Evolutionary conservation across 2,329 filamentous ascomycete genomes (phyloP).

Genomic region (Fusarium sacchari): DNA sequence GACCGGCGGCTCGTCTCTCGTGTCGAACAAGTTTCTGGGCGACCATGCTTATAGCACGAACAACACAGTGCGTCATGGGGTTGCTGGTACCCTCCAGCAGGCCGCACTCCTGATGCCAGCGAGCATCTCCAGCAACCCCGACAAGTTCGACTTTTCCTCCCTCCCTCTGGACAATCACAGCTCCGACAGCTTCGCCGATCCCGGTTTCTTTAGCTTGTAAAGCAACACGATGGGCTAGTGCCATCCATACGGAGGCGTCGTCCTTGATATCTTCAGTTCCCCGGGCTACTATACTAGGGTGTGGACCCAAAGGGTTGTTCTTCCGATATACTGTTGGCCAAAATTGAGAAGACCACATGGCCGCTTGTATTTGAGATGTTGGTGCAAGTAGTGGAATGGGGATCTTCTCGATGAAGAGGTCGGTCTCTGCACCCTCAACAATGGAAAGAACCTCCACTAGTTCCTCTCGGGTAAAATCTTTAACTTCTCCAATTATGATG

Average conservation of each 20-base stretch:
- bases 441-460: constrained; percentile 59
- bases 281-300: constrained; percentile 77
- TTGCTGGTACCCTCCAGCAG: constrained; percentile 66
- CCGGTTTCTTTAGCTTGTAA: constrained; percentile 65
- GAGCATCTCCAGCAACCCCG: constrained; percentile 79
- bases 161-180: constrained; percentile 76
- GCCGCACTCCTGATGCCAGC: constrained; percentile 68
- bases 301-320: constrained; percentile 86
- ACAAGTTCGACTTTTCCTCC: constrained; percentile 66
- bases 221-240: constrained; percentile 72
- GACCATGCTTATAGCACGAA: constrained; percentile 85
- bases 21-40: constrained; percentile 72
- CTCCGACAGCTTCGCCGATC: constrained; percentile 76
- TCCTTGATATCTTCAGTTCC: constrained; percentile 74
- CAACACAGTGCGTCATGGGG: constrained; percentile 79
- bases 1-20: constrained; percentile 56
- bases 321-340: constrained; percentile 90
- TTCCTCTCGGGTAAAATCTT: constrained; percentile 63
- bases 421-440: constrained; percentile 62
- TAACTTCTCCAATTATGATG: constrained; percentile 64
- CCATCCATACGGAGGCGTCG: constrained; percentile 74
- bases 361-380: constrained; percentile 79
- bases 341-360: constrained; percentile 77
- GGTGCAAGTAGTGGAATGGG: constrained; percentile 78
- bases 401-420: constrained; percentile 69